Evolutionary conservation across 371 early-diverging fungal genomes (phyloP), one percentile per base, ranked within the genome.

Genomic region (Apophysomyces trapeziformis): DNA sequence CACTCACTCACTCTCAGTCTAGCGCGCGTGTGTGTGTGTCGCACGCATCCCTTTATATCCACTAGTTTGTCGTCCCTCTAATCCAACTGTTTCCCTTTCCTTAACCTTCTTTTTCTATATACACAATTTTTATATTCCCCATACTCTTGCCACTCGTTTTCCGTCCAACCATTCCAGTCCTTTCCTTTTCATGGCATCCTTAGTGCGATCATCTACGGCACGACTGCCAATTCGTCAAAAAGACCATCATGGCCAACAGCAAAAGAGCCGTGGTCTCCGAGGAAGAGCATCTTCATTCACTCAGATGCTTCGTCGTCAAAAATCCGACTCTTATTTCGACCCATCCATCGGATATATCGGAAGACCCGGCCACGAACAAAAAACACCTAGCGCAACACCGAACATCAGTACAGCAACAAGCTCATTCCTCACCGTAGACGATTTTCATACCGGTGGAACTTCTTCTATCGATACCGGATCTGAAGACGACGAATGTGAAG

Each of bases 281-380:
- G 54, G 54, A 21, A 16, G 54, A 21, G 54, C 54, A 50, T 50
- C 54, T 50, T 50, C 54, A 50, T 50, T 50, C 54, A 50, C 54
- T 50, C 54, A 50, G 54, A 61, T 46, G 62, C 18, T 65, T 35
- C 65, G 65, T 35, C 65, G 65, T 6, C 65, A 65, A 65, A 57
- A 47, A 46, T 65, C 65, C 7, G 65, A 58, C 21, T 65, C 65
- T 44, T 59, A 65, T 5, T 58, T 65, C 35, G 44, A 44, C 21
- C n/a, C 43, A 26, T 43, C 65, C 3, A 16, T 57, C 18, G 58
- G 60, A 4, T 21, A 56, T 36, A 37, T 56, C 37, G 38, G 67
- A 57, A 61, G 67, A 57, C 67, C 67, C 18, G 61, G 61, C 43
- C 61, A 56, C 35, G 67, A 67, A 36, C 43, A 45, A 26, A 45